Evolutionary conservation across 1,139 yeast species (phyloP).

Genomic region (Debaryomycetaceae sp.): DNA sequence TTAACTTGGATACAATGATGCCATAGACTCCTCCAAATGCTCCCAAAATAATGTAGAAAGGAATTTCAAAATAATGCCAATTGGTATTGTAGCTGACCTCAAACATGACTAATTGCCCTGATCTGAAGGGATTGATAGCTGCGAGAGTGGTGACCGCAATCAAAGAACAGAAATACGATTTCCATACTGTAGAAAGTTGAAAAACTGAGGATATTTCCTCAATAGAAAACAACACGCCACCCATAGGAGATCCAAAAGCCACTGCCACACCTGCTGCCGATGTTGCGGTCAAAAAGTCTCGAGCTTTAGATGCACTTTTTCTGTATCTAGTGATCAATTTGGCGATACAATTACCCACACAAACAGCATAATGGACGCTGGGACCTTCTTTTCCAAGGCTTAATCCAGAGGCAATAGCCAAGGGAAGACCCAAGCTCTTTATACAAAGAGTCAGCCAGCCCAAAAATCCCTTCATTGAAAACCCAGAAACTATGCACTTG

Average conservation of each 20-base stretch:
- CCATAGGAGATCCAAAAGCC: conserved; percentile 72
- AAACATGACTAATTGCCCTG: conserved; percentile 90
- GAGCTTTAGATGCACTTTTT: conserved; percentile 46
- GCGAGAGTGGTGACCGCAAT: conserved; percentile 81
- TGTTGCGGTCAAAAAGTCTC: conserved; percentile 58
- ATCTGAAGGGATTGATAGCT: conserved; percentile 81
- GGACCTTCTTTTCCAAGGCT: conserved; percentile 88
- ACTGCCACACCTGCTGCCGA: conserved; percentile 74
- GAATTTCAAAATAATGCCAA: conserved; percentile 87
- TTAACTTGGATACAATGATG: conserved; percentile 71
- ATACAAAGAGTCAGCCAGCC: conserved; percentile 69
- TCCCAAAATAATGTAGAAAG: conserved; percentile 76
- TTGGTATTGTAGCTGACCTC: conserved; percentile 80
- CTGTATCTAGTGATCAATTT: conserved; percentile 45
- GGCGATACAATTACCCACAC: conserved; percentile 70
- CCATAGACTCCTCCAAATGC: conserved; percentile 92
- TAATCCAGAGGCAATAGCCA: conserved; percentile 79
- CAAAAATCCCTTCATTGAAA: conserved; percentile 73
- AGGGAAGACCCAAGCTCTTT: conserved; percentile 78
- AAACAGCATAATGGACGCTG: conserved; percentile 80
- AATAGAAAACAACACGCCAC: conserved; percentile 65
- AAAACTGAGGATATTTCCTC: conserved; percentile 76
- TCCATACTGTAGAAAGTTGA: conserved; percentile 81
- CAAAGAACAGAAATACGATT: conserved; percentile 85
- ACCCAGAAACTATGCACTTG: conserved; percentile 92